Evolutionary conservation across 2,329 filamentous ascomycete species (phyloP), one percentile per base, ranked within the genome.

Genomic region (Metarhizium sp.): DNA sequence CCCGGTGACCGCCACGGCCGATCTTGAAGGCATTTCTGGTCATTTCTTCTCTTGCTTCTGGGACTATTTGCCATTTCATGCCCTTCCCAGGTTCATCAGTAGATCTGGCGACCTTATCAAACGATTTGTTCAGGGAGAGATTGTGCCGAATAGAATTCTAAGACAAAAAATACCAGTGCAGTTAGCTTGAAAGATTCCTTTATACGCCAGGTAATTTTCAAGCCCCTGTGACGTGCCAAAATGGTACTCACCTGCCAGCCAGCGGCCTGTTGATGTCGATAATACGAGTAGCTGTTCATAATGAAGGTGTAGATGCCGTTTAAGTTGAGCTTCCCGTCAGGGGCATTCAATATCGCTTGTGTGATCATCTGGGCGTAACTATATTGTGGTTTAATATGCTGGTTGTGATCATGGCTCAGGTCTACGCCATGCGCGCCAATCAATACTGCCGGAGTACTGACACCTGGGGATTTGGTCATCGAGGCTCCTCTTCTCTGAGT

Each of bases 331-430:
- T 95, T 95, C 68, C 95, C 87, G 57, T 96, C 91, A 1, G 84
- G 78, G 2, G 87, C 92, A 40, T 88, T 88, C 61, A 96, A 79
- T 59, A 99, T 97, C 1, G 94, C 94, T 72, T 97, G 94, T 0
- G 91, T 94, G 60, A 99, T 99, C 77, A 99, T 84, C 67, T 95
- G 90, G 2, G 94, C 92, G 71, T 99, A 99, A 69, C 92, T 97
- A 70, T 89, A 96, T 49, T 92, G 89, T 2, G 94, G 95, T 70
- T 99, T 99, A 66, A 97, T 83, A 60, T 96, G 90, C 67, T 88
- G 88, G 61, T 92, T 90, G 34, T 86, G 82, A 61, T 97, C 92
- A 38, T 86, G 78, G 66, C 90, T 92, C 60, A 92, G 81, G 70
- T 94, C 88, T 53, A 92, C 82, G 58, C 83, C 79, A 57, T 73